Conservation (phyloP, 2,329 filamentous ascomycete species). For the Alternaria postmessia region DNA sequence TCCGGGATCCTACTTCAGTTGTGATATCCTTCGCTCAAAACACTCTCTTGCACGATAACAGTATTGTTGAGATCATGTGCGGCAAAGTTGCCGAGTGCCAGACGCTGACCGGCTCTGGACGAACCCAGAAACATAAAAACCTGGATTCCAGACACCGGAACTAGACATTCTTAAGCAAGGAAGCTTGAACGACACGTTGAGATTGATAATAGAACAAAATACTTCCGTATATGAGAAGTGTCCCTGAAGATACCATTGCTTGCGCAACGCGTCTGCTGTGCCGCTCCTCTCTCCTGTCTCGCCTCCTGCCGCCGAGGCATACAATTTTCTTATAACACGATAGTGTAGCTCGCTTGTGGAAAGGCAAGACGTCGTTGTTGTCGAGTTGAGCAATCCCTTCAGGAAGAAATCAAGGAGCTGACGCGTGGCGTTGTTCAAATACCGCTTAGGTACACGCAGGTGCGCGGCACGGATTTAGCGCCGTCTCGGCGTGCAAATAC, state of each 20-base stretch:
- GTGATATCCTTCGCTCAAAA: not conserved
- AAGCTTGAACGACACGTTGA: not conserved
- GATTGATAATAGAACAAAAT: not conserved
- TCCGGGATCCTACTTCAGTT: not conserved
- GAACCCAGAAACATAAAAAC: not conserved
- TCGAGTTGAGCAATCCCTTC: constrained; percentile 3
- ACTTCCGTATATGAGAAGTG: not conserved
- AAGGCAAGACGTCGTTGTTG: not conserved
- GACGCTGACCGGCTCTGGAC: not conserved
- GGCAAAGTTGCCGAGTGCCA: not conserved
- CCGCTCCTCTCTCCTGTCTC: not conserved
- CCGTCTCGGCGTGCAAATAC: not conserved
- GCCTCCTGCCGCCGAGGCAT: not conserved
- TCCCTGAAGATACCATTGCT: not conserved
- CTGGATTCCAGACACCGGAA: not conserved
- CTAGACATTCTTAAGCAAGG: not conserved
- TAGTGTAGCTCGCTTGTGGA: not conserved
- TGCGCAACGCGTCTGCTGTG: not conserved
- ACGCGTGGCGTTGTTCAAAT: not conserved
- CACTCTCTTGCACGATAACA: not conserved
- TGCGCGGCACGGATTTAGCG: not conserved
- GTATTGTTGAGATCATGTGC: not conserved
- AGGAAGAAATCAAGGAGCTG: not conserved
- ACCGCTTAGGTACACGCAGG: not conserved
- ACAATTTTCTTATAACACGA: not conserved